A percentile compares a stretch with the other conserved stretches of the same genome.
These are phyloP conservation scores for Pseudocercospora vitis DNA, from an alignment of 2,329 filamentous ascomycete genomes.

Conservation along the genomic window DNA sequence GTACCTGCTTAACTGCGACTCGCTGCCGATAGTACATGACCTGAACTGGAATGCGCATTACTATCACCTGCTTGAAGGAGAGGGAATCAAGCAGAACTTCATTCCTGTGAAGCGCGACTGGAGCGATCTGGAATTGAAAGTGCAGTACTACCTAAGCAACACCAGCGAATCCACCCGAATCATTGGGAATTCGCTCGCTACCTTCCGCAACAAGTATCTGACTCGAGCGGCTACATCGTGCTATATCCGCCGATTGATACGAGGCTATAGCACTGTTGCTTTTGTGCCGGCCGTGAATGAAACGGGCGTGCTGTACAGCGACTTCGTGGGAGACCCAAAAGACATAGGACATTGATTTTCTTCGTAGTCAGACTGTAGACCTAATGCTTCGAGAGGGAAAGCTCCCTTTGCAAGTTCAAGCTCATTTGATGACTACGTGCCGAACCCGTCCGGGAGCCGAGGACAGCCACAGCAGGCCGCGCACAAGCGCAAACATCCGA, in stretches of 20 bases:
- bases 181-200: constrained; percentile 27
- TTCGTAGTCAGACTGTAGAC: too few relatives aligned
- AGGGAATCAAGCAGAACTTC: constrained; percentile 29
- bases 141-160: constrained; percentile 22
- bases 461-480: too few relatives aligned
- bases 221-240: constrained; percentile 30
- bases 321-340: not conserved
- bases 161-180: constrained; percentile 25
- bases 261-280: constrained; percentile 15
- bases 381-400: too few relatives aligned
- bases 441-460: too few relatives aligned
- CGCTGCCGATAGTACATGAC: constrained; percentile 27
- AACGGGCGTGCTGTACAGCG: not conserved
- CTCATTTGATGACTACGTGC: too few relatives aligned
- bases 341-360: not conserved
- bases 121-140: constrained; percentile 24
- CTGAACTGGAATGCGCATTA: constrained; percentile 28
- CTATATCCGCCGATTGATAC: constrained; percentile 27
- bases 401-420: too few relatives aligned
- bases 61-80: constrained; percentile 25
- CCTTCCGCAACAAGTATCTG: constrained; percentile 33
- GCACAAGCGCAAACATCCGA: too few relatives aligned
- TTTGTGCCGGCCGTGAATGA: constrained; percentile 5
- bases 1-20: constrained; percentile 30
- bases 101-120: constrained; percentile 26